Conservation (phyloP, 2,329 filamentous ascomycete genomes). For the Xenoacremonium recifei region DNA sequence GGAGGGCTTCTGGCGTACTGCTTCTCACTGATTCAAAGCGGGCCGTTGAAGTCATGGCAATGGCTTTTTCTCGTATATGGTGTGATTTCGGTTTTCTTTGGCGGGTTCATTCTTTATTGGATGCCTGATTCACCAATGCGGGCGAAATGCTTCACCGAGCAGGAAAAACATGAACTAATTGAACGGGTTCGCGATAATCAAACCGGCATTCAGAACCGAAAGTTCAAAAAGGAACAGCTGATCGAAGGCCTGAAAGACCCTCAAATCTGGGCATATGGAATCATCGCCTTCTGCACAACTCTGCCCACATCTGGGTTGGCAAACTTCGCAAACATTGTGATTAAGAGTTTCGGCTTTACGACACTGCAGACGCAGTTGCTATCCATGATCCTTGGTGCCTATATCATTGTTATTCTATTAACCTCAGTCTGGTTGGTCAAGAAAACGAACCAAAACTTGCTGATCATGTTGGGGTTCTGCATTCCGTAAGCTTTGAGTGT, state of each 20-base stretch:
- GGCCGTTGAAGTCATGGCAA: conserved; percentile 62
- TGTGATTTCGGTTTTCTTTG: conserved; percentile 58
- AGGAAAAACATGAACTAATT: conserved; percentile 62
- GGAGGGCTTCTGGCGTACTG: conserved; percentile 68
- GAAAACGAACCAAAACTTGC: conserved; percentile 63
- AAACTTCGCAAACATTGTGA: conserved; percentile 71
- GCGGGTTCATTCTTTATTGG: conserved; percentile 58
- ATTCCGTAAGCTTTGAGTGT: conserved; percentile 49
- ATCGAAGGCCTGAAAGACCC: conserved; percentile 57
- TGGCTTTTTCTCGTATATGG: conserved; percentile 66
- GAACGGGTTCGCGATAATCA: conserved; percentile 59
- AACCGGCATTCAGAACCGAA: conserved; percentile 57
- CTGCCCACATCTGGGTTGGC: conserved; percentile 70
- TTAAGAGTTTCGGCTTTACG: conserved; percentile 63
- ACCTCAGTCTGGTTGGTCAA: conserved; percentile 64
- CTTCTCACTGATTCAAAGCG: conserved; percentile 47
- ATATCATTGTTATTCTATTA: conserved; percentile 68
- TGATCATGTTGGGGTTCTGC: conserved; percentile 63
- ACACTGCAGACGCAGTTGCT: conserved; percentile 68
- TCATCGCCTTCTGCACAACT: conserved; percentile 68
- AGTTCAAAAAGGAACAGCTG: conserved; percentile 43
- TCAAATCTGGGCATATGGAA: conserved; percentile 61
- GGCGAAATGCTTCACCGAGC: conserved; percentile 64
- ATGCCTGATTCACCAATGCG: conserved; percentile 70
- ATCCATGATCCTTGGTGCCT: conserved; percentile 71